These are phyloP conservation scores for Malus asiatica DNA, from an alignment of 306 rosid genomes.

Conservation along the genomic window DNA sequence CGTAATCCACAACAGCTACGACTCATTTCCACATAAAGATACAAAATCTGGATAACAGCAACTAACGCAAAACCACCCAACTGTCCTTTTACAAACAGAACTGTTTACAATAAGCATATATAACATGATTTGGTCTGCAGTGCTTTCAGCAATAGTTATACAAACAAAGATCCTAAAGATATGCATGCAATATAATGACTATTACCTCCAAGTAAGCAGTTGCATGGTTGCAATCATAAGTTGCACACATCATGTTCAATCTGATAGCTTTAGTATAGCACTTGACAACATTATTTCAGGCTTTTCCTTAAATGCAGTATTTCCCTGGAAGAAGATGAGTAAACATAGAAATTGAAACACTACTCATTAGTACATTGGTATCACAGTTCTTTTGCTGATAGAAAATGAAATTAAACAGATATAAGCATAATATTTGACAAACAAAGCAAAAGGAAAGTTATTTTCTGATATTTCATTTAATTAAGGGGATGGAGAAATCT, in stretches of 20 bases:
- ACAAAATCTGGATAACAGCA: too few relatives aligned
- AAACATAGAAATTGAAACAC: neutral
- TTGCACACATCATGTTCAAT: constrained; percentile 43
- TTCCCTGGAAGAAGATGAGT: constrained; percentile 46
- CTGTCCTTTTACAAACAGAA: neutral
- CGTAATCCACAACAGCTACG: too few relatives aligned
- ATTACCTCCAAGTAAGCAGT: constrained; percentile 79
- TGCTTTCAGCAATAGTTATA: neutral
- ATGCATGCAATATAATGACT: neutral
- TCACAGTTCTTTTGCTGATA: too few relatives aligned
- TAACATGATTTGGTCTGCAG: neutral
- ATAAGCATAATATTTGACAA: too few relatives aligned
- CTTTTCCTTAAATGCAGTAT: constrained; percentile 66
- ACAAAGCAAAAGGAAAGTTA: too few relatives aligned
- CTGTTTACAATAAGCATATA: neutral
- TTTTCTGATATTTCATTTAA: too few relatives aligned
- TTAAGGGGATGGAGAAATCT: too few relatives aligned
- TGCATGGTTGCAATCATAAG: constrained; percentile 74
- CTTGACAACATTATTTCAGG: constrained; percentile 68
- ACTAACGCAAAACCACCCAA: neutral
- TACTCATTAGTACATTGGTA: neutral
- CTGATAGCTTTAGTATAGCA: constrained; percentile 67
- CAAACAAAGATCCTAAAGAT: neutral
- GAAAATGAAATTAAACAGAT: too few relatives aligned
- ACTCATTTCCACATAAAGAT: too few relatives aligned